Percentiles rank a stretch among this genome's conserved stretches.
phyloP scores from a whole-genome alignment of 306 rosid genomes.

The Spatholobus suberectus region DNA sequence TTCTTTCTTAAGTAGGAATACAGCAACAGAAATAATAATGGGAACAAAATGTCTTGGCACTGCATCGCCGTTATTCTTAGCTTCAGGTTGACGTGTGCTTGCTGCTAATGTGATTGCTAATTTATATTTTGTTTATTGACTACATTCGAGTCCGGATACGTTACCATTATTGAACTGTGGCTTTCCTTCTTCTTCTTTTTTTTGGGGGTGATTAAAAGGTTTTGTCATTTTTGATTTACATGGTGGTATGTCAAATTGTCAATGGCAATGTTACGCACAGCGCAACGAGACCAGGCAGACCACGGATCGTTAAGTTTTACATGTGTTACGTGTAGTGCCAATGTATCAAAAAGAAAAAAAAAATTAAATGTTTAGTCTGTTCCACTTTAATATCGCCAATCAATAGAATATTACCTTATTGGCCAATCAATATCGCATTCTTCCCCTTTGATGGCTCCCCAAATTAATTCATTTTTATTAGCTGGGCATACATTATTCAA shows the following conservation, averaged over 20 bases:
- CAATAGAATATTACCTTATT: too few relatives aligned
- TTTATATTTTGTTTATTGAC: background rate
- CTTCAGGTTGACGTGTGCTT: conserved; percentile 16
- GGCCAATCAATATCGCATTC: background rate
- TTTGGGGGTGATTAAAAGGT: background rate
- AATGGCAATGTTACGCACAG: background rate
- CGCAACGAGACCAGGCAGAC: background rate
- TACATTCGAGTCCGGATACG: background rate
- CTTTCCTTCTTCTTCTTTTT: background rate
- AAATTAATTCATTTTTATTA: background rate
- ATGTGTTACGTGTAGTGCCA: too few relatives aligned
- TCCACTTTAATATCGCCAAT: too few relatives aligned
- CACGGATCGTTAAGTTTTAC: background rate
- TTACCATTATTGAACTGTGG: background rate
- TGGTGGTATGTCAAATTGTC: background rate
- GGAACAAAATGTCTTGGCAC: background rate
- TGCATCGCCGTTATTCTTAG: background rate
- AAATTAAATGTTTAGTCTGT: too few relatives aligned
- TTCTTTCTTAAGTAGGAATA: conserved; percentile 17
- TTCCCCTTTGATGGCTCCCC: background rate
- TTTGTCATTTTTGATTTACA: background rate
- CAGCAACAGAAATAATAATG: background rate
- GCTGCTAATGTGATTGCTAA: background rate
- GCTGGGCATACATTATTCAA: background rate
- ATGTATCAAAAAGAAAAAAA: too few relatives aligned